Base-by-base conservation (phyloP, 1,284 basidiomycete species). In the Pascua guehoae region DNA sequence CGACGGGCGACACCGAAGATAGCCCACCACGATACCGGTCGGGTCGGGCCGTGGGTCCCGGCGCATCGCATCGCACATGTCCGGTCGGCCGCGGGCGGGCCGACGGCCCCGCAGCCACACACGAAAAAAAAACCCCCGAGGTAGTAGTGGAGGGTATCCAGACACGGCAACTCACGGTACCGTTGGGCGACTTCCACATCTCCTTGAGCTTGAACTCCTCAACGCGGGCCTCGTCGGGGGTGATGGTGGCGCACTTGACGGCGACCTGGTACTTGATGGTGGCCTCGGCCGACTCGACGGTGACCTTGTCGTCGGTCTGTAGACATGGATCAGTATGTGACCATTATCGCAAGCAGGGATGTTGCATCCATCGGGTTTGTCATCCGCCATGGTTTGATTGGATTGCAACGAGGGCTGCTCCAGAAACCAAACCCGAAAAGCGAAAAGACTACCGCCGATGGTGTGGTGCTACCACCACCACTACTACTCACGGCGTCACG, bases 171-270 rank as follows among this genome's bases (percentile, higher is more conserved):
- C 87, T 66, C 61, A 90, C 88, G 8, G 93, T 95, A 63, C 92
- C 93, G 78, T 97, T 97, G 12, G 93, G 92, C 69, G 88, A 90
- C 81, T 84, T 86, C 90, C 90, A 93, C 95, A 98, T 98, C 79
- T 95, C 86, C 84, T 97, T 98, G 71, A 98, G 84, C 60, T 91
- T 89, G 84, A 97, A 97, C 79, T 96, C 93, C 61, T 73, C 67
- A 18, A 75, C 74, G 58, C 73, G 65, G 24, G 70, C 73, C 78
- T 98, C 95, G 73, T 98, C 95, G 12, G 95, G 95, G 4, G 95
- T 98, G 80, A 98, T 98, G 53, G 95, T 98, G 51, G 96, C 95
- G 79, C 95, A 98, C 79, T 81, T 77, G 58, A 70, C 68, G 51
- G 91, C 92, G 66, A 97, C 92, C 66, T 87, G 87, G 83, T 94